phyloP scores from a whole-genome alignment of 257 asterid species.

The Misopates orontium region DNA sequence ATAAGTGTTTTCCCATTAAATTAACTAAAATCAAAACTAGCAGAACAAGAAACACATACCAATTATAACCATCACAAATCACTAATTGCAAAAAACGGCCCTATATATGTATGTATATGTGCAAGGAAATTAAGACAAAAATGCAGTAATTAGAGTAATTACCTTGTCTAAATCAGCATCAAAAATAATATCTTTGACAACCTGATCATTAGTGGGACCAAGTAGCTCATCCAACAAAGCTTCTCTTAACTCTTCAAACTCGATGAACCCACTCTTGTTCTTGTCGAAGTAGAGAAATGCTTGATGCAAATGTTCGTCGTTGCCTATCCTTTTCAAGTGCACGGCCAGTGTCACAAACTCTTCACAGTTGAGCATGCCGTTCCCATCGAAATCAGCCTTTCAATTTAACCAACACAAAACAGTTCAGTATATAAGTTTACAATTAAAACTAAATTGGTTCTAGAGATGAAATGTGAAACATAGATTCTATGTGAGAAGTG shows the following conservation, averaged over 20 bases:
- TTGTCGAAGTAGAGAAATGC: slow-evolving; percentile 64
- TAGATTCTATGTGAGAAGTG: too few species aligned
- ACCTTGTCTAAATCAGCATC: slow-evolving; percentile 80
- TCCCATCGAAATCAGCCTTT: slow-evolving; percentile 63
- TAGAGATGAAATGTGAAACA: too few species aligned
- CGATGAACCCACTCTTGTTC: slow-evolving; percentile 57
- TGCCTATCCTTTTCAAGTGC: slow-evolving; percentile 62
- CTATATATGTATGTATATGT: too few species aligned
- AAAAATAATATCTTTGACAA: slow-evolving; percentile 58
- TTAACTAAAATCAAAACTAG: too few species aligned
- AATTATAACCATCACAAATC: too few species aligned
- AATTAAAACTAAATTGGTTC: too few species aligned
- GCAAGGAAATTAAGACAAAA: too few species aligned
- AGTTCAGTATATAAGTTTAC: too few species aligned
- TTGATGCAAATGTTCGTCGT: slow-evolving; percentile 58
- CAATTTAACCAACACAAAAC: too few species aligned
- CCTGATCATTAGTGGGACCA: slow-evolving; percentile 57
- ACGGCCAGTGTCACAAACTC: slow-evolving; percentile 69
- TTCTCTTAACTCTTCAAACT: slow-evolving; percentile 59
- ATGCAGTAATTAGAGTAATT: neutral
- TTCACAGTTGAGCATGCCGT: slow-evolving; percentile 56
- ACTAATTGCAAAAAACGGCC: too few species aligned
- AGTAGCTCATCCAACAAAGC: slow-evolving; percentile 51
- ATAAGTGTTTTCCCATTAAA: too few species aligned
- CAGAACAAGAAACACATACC: too few species aligned